A percentile compares a stretch with the other conserved stretches of the same genome.
These are phyloP conservation scores for Noccaea caerulescens DNA, from an alignment of 345 rosid genomes.

Conservation along the genomic window DNA sequence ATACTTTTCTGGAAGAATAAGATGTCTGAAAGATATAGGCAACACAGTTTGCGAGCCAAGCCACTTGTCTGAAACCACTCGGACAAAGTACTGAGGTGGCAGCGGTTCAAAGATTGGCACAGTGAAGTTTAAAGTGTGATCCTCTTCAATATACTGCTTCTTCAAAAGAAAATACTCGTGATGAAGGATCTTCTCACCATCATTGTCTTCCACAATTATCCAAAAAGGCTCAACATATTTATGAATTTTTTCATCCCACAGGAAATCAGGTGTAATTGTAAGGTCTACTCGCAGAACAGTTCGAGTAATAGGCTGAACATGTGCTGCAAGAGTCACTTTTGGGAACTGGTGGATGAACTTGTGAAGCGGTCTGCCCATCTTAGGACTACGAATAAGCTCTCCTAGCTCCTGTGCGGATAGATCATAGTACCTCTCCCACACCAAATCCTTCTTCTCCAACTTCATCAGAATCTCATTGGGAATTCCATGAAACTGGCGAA, in stretches of 20 bases:
- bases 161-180: slow-evolving; percentile 93
- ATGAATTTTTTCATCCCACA: slow-evolving; percentile 94
- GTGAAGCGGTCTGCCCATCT: slow-evolving; percentile 91
- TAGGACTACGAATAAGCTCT: slow-evolving; percentile 79
- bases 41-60: slow-evolving; percentile 87
- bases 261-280: slow-evolving; percentile 89
- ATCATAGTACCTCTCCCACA: slow-evolving; percentile 98
- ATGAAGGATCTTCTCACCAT: slow-evolving; percentile 90
- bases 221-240: slow-evolving; percentile 96
- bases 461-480: slow-evolving; percentile 80
- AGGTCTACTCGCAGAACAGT: slow-evolving; percentile 85
- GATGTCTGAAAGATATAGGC: slow-evolving; percentile 93
- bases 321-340: slow-evolving; percentile 77
- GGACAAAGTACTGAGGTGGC: slow-evolving; percentile 93
- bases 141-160: slow-evolving; percentile 84
- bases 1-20: slow-evolving; percentile 94
- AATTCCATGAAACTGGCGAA: slow-evolving; percentile 84
- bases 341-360: slow-evolving; percentile 91
- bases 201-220: slow-evolving; percentile 94
- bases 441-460: slow-evolving; percentile 94
- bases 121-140: slow-evolving; percentile 85
- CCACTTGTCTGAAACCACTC: slow-evolving; percentile 94
- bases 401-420: slow-evolving; percentile 91
- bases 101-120: slow-evolving; percentile 91
- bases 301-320: slow-evolving; percentile 91